phyloP scores from a whole-genome alignment of 2,329 filamentous ascomycete species.

The Capronia epimyces region DNA sequence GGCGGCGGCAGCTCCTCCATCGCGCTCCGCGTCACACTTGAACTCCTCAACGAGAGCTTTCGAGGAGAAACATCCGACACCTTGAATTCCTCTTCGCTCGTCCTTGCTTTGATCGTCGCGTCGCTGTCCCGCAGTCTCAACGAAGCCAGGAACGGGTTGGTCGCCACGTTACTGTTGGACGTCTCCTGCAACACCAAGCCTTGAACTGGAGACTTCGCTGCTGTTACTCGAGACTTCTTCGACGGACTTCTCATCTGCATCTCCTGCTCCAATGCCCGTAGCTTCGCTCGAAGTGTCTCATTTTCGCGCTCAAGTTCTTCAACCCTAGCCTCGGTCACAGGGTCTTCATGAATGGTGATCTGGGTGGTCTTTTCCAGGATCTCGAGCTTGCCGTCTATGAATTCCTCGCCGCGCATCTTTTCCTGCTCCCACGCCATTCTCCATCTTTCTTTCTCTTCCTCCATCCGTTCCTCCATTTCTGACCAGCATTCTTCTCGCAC shows the following conservation, averaged over 20 bases:
- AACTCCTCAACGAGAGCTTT: conserved; percentile 26
- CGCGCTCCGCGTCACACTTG: conserved; percentile 12
- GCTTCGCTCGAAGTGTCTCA: conserved; percentile 60
- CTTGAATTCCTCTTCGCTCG: conserved; percentile 12
- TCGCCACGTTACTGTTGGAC: conserved; percentile 22
- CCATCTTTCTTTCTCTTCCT: conserved; percentile 73
- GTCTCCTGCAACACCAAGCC: conserved; percentile 22
- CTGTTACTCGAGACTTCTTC: conserved; percentile 41
- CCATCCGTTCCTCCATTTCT: conserved; percentile 76
- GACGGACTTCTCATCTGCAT: conserved; percentile 58
- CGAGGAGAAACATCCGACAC: conserved; percentile 25
- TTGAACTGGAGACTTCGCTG: conserved; percentile 20
- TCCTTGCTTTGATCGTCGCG: conserved; percentile 16
- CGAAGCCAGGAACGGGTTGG: conserved; percentile 25
- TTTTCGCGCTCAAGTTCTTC: conserved; percentile 67
- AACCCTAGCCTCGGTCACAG: conserved; percentile 50
- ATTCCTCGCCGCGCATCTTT: conserved; percentile 60
- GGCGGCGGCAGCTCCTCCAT: conserved; percentile 26
- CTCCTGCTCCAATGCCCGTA: conserved; percentile 62
- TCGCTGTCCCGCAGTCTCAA: conserved; percentile 21
- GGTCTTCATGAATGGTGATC: conserved; percentile 43
- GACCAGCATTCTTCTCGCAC: conserved; percentile 82
- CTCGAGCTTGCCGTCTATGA: conserved; percentile 83
- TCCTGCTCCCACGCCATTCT: conserved; percentile 72
- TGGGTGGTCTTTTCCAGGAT: conserved; percentile 51